These are phyloP conservation scores for Protomyces inouyei DNA, from an alignment of 1,139 yeast species.

Conservation along the genomic window DNA sequence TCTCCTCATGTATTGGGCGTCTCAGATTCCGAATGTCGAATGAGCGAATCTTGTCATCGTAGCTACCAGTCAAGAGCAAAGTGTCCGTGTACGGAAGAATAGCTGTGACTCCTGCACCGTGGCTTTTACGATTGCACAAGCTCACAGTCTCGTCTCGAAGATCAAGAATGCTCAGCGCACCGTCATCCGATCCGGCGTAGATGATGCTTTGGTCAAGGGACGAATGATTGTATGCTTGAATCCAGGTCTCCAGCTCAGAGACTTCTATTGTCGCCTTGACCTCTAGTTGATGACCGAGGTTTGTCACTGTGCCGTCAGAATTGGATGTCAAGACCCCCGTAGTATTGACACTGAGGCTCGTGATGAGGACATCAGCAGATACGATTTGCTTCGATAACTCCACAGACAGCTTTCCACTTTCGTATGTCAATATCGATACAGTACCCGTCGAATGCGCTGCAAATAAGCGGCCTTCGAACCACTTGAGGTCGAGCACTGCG, in stretches of 20 bases:
- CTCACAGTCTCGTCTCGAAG: neutral
- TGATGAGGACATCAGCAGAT: slow-evolving; percentile 8
- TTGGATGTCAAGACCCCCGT: slow-evolving; percentile 8
- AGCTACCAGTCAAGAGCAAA: slow-evolving; percentile 23
- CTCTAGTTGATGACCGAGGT: slow-evolving; percentile 2
- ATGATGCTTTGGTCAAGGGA: slow-evolving; percentile 1
- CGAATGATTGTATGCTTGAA: slow-evolving; percentile 4
- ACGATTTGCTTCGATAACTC: neutral
- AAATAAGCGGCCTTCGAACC: slow-evolving; percentile 3
- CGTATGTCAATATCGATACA: slow-evolving; percentile 9
- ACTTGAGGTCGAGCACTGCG: slow-evolving; percentile 28
- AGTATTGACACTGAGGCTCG: slow-evolving; percentile 10
- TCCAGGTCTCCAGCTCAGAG: slow-evolving; percentile 24
- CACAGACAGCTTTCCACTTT: neutral
- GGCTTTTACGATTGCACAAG: slow-evolving; percentile 15
- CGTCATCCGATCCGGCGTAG: slow-evolving; percentile 27
- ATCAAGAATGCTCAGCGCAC: slow-evolving; percentile 15
- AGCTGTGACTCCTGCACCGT: slow-evolving; percentile 27
- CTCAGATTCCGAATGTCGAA: slow-evolving; percentile 20
- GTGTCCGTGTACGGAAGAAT: slow-evolving; percentile 12
- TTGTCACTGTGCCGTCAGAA: slow-evolving; percentile 17
- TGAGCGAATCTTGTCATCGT: slow-evolving; percentile 24
- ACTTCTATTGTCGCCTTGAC: neutral
- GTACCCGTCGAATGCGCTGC: slow-evolving; percentile 23
- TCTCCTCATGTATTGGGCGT: slow-evolving; percentile 7